A percentile compares a stretch with the other conserved stretches of the same genome.
phyloP scores from a whole-genome alignment of 306 rosid species.

The Alnus rubra region DNA sequence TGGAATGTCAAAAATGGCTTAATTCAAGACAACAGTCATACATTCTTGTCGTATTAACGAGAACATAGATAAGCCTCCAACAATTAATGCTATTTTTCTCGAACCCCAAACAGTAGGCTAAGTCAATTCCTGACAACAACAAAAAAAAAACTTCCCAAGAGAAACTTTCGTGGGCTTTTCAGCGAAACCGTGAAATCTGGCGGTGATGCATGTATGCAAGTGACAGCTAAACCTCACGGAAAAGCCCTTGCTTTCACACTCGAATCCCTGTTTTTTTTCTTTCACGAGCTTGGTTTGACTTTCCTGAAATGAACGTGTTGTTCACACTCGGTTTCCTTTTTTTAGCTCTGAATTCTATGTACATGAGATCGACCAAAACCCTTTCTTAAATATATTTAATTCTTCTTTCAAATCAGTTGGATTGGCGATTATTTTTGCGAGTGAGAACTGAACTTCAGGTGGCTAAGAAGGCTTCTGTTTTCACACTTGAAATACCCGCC shows the following conservation, averaged over 20 bases:
- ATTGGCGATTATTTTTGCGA: not conserved
- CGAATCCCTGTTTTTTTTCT: conserved; percentile 16
- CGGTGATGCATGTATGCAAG: too few species aligned
- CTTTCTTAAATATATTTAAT: not conserved
- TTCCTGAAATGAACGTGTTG: conserved; percentile 28
- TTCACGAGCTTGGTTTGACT: conserved; percentile 21
- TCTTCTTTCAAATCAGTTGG: not conserved
- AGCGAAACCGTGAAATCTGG: too few species aligned
- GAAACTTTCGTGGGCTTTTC: not conserved
- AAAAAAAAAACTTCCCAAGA: conserved; percentile 32
- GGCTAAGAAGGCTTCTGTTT: not conserved
- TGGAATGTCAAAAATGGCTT: too few species aligned
- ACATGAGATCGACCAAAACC: too few species aligned
- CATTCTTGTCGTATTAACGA: not conserved
- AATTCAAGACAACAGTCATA: not conserved
- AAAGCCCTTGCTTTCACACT: conserved; percentile 56
- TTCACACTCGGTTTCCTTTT: conserved; percentile 14
- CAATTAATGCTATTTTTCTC: not conserved
- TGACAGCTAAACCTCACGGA: conserved; percentile 59
- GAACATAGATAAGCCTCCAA: conserved; percentile 25
- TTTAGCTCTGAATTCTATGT: not conserved
- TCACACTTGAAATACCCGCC: not conserved
- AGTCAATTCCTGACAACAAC: conserved; percentile 40
- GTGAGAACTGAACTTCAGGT: not conserved
- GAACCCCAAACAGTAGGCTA: conserved; percentile 7